Evolutionary conservation across 768 basidiomycete species (phyloP).

Genomic region (Macrolepiota dolichaula): DNA sequence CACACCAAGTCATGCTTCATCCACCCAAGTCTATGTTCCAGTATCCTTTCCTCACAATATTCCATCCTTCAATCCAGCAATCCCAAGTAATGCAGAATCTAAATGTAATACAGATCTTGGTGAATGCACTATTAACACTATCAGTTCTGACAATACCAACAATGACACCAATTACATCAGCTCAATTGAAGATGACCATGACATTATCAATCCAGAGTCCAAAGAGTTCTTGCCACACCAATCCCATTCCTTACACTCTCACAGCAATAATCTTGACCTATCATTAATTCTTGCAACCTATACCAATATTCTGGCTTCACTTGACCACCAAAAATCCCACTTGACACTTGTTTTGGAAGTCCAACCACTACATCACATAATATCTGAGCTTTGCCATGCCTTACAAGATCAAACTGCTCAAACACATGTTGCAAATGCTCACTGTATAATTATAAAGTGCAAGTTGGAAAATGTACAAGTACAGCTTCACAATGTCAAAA

Average conservation of each 20-base stretch:
- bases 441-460: not conserved
- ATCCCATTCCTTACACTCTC: not conserved
- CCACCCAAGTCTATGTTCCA: conserved; percentile 16
- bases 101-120: not conserved
- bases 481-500: not conserved
- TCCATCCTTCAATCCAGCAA: conserved; percentile 1
- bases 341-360: not conserved
- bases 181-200: not conserved
- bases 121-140: not conserved
- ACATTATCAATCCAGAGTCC: too few species aligned
- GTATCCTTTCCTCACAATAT: conserved; percentile 11
- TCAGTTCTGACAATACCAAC: not conserved
- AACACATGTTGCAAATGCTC: not conserved
- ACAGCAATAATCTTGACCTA: not conserved
- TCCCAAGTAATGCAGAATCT: not conserved
- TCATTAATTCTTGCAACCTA: not conserved
- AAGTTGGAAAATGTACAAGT: not conserved
- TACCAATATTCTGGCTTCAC: not conserved
- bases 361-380: not conserved
- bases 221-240: too few species aligned
- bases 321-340: not conserved
- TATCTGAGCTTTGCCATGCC: not conserved
- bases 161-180: too few species aligned
- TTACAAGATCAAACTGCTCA: not conserved
- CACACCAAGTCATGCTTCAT: conserved; percentile 20